These are phyloP conservation scores for Patellifolia procumbens DNA, from an alignment of 179 eudicot genomes.

Conservation along the genomic window DNA sequence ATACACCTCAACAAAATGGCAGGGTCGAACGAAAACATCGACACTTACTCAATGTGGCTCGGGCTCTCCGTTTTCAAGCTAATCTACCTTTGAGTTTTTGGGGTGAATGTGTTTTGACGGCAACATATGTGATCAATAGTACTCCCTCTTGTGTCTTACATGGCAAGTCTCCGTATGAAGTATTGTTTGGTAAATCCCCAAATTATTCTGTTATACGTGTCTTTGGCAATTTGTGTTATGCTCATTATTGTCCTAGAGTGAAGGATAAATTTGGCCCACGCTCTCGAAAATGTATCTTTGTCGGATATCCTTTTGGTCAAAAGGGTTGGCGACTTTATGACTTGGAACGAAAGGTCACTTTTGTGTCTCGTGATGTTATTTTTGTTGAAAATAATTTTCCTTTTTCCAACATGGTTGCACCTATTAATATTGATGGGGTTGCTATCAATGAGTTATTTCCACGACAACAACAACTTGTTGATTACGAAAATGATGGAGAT, in stretches of 20 bases:
- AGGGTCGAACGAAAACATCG: neutral
- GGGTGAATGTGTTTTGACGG: too few relatives aligned
- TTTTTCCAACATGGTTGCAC: neutral
- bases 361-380: too few relatives aligned
- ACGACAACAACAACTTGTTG: neutral
- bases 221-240: too few relatives aligned
- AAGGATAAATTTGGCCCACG: too few relatives aligned
- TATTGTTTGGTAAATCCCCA: too few relatives aligned
- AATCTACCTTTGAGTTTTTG: neutral
- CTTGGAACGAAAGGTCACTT: too few relatives aligned
- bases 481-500: neutral
- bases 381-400: neutral
- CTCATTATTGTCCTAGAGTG: too few relatives aligned
- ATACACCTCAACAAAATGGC: slow-evolving; percentile 14
- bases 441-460: neutral
- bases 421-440: neutral
- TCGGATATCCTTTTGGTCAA: too few relatives aligned
- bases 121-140: slow-evolving; percentile 10
- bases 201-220: too few relatives aligned
- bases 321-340: neutral
- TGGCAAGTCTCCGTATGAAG: too few relatives aligned
- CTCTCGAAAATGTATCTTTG: too few relatives aligned
- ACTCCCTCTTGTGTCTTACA: too few relatives aligned
- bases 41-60: slow-evolving; percentile 2
- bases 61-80: slow-evolving; percentile 1